A percentile compares a stretch with the other conserved stretches of the same genome.
These are phyloP conservation scores for Macadamia tetraphylla DNA, from an alignment of 164 flowering plant species.

Conservation along the genomic window DNA sequence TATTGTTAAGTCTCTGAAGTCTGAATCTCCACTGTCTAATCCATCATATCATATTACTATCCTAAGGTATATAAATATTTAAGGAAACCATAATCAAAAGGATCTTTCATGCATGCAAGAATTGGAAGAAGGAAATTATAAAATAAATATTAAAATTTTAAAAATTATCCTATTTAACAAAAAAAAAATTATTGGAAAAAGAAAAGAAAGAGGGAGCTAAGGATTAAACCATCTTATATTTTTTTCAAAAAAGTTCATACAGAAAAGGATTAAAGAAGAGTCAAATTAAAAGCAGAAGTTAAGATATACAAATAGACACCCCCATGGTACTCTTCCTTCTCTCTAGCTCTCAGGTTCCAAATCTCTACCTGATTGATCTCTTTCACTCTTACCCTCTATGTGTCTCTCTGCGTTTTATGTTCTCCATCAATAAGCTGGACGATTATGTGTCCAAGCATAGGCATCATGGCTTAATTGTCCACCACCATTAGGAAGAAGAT, in stretches of 20 bases:
- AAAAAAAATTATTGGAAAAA: background rate
- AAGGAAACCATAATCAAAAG: background rate
- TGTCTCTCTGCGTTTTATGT: background rate
- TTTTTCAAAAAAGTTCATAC: no score
- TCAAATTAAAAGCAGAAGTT: background rate
- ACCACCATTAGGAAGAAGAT: background rate
- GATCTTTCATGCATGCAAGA: background rate
- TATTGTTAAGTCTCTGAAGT: background rate
- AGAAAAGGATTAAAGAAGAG: background rate
- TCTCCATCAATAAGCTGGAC: background rate
- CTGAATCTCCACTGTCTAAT: background rate
- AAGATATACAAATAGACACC: conserved; percentile 10
- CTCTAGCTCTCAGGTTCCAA: no score
- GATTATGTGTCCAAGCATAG: background rate
- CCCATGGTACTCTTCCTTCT: conserved; percentile 1
- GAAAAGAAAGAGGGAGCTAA: background rate
- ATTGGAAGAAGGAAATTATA: background rate
- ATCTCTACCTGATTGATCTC: background rate
- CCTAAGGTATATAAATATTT: no score
- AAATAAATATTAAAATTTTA: background rate
- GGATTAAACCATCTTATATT: no score
- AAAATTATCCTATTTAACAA: background rate
- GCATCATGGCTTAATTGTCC: background rate
- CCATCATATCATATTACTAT: background rate
- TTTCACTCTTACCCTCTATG: background rate